Evolutionary conservation across 2,329 filamentous ascomycete species (phyloP).

Genomic region (Botrytis porri): DNA sequence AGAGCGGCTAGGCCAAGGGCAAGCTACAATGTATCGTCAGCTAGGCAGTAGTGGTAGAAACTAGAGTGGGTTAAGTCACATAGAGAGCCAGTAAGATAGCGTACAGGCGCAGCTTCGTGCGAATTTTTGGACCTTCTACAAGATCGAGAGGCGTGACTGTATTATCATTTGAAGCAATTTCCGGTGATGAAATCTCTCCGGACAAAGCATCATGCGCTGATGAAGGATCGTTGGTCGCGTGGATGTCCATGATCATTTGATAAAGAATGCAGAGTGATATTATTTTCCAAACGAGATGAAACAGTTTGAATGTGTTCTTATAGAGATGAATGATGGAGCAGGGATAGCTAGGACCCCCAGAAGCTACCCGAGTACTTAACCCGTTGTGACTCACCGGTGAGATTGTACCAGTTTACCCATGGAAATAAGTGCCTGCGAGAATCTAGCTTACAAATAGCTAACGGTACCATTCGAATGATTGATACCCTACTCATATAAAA

Average conservation of each 20-base stretch:
- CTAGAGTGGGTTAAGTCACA: conserved; percentile 20
- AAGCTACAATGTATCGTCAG: neutral
- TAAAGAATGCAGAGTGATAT: neutral
- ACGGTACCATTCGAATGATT: neutral
- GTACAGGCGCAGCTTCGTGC: conserved; percentile 32
- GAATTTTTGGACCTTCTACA: conserved; percentile 26
- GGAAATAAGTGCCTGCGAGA: neutral
- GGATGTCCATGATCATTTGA: neutral
- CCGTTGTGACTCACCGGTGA: neutral
- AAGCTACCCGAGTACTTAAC: neutral
- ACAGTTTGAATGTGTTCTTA: neutral
- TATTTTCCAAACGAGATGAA: neutral
- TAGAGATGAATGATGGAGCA: neutral
- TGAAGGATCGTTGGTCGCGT: neutral
- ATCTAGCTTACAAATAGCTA: neutral
- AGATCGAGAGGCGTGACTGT: conserved; percentile 25
- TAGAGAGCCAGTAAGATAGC: conserved; percentile 32
- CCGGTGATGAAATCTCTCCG: neutral
- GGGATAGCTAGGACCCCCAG: neutral
- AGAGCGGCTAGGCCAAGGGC: conserved; percentile 33
- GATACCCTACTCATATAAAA: neutral
- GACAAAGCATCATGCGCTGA: neutral
- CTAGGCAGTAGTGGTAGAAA: neutral
- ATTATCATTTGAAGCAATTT: neutral
- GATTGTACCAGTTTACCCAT: neutral